These are phyloP conservation scores for Paraglomus occultum DNA, from an alignment of 192 early-diverging fungal species.

Conservation along the genomic window DNA sequence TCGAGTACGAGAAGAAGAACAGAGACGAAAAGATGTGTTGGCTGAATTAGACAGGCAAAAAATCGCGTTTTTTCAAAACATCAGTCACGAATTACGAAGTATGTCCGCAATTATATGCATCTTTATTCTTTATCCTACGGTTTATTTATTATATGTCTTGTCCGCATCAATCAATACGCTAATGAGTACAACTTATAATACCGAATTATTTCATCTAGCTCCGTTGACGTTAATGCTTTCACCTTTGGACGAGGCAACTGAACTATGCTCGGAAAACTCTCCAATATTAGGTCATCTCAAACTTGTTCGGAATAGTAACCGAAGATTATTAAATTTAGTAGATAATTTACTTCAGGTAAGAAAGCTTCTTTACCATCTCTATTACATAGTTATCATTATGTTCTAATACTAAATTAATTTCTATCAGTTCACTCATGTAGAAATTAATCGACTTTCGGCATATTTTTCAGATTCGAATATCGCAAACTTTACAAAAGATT, in stretches of 20 bases:
- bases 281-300: conserved; percentile 33
- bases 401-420: too few relatives aligned
- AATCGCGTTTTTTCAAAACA: conserved; percentile 43
- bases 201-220: conserved; percentile 25
- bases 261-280: conserved; percentile 27
- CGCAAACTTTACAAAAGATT: conserved; percentile 44
- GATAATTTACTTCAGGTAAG: conserved; percentile 50
- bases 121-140: too few relatives aligned
- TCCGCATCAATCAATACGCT: too few relatives aligned
- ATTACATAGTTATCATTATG: too few relatives aligned
- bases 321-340: conserved; percentile 56
- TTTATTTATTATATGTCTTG: too few relatives aligned
- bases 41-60: conserved; percentile 40
- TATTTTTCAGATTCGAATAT: conserved; percentile 47
- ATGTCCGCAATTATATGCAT: not conserved
- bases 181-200: not conserved
- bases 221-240: conserved; percentile 58
- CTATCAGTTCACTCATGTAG: conserved; percentile 45
- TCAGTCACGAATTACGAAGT: conserved; percentile 49
- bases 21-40: conserved; percentile 33
- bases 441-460: conserved; percentile 53
- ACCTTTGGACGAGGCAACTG: conserved; percentile 48
- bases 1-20: conserved; percentile 37
- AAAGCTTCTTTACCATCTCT: too few relatives aligned
- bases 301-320: conserved; percentile 49